Evolutionary conservation across 192 early-diverging fungal species (phyloP).

Genomic region (Diversispora eburnea): DNA sequence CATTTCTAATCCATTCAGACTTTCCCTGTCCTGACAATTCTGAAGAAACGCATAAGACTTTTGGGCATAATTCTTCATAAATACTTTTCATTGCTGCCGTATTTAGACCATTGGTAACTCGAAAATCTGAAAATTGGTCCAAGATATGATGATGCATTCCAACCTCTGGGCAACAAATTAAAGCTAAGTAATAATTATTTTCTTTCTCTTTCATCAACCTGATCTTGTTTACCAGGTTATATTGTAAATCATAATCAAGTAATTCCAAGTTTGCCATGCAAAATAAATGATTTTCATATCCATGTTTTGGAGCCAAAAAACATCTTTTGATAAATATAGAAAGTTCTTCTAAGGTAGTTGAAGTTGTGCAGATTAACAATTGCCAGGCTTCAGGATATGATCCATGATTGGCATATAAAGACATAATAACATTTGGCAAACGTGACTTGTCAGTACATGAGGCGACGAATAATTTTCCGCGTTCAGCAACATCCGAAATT

Average conservation of each 20-base stretch:
- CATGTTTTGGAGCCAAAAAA: conserved; percentile 12
- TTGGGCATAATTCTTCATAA: conserved; percentile 15
- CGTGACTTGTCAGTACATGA: conserved; percentile 14
- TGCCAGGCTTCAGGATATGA: conserved; percentile 27
- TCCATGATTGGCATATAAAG: conserved; percentile 26
- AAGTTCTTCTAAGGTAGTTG: conserved; percentile 26
- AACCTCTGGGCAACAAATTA: conserved; percentile 21
- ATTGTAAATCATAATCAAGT: conserved; percentile 23
- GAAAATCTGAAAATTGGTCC: conserved; percentile 28
- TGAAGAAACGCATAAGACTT: conserved; percentile 19
- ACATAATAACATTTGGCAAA: conserved; percentile 26
- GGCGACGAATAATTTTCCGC: conserved; percentile 26
- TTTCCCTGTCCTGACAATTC: conserved; percentile 25
- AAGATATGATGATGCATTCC: conserved; percentile 28
- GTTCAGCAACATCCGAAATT: conserved; percentile 17
- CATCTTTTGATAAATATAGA: conserved; percentile 25
- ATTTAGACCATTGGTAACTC: conserved; percentile 9
- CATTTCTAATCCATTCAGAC: conserved; percentile 23
- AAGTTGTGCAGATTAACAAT: conserved; percentile 21
- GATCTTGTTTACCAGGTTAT: conserved; percentile 21
- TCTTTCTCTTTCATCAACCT: not conserved
- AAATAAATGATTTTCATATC: conserved; percentile 22
- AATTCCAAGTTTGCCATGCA: conserved; percentile 27
- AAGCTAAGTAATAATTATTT: conserved; percentile 4
- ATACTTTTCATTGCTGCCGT: conserved; percentile 3